phyloP scores from a whole-genome alignment of 2,329 filamentous ascomycete species.

The Colletotrichum ledebouriae region DNA sequence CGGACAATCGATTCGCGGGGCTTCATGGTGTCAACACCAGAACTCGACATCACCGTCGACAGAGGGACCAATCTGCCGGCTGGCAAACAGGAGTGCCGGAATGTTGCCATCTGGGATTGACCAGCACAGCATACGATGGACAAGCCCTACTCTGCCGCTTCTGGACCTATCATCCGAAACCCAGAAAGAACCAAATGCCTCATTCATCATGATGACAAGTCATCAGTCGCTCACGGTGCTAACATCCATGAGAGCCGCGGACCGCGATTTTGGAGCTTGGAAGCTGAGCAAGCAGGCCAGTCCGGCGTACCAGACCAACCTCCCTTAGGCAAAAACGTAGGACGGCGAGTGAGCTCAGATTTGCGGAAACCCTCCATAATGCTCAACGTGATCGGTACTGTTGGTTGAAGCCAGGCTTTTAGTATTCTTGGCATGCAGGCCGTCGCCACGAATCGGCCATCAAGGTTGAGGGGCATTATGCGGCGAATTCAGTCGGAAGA shows the following conservation, averaged over 20 bases:
- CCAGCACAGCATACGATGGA: too few species aligned
- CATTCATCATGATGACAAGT: background rate
- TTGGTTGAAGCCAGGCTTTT: constrained; percentile 7
- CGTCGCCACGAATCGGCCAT: constrained; percentile 22
- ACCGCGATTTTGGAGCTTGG: too few species aligned
- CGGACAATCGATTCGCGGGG: background rate
- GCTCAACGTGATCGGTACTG: background rate
- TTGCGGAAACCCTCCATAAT: background rate
- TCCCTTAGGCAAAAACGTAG: background rate
- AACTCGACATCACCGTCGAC: background rate
- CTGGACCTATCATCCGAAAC: background rate
- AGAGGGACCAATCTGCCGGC: accelerated
- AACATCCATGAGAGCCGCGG: too few species aligned
- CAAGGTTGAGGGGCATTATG: constrained; percentile 18
- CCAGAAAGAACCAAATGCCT: background rate
- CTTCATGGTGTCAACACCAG: background rate
- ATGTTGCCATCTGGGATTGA: background rate
- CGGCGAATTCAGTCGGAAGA: background rate
- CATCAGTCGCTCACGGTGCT: background rate
- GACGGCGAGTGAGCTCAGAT: constrained; percentile 5
- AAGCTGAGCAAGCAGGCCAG: too few species aligned
- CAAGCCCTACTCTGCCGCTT: background rate
- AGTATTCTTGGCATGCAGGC: constrained; percentile 34
- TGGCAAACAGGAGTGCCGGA: background rate
- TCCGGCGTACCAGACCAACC: background rate